Base-by-base conservation (phyloP, 2,329 filamentous ascomycete species). In the Cephalotrichum gorgonifer region DNA sequence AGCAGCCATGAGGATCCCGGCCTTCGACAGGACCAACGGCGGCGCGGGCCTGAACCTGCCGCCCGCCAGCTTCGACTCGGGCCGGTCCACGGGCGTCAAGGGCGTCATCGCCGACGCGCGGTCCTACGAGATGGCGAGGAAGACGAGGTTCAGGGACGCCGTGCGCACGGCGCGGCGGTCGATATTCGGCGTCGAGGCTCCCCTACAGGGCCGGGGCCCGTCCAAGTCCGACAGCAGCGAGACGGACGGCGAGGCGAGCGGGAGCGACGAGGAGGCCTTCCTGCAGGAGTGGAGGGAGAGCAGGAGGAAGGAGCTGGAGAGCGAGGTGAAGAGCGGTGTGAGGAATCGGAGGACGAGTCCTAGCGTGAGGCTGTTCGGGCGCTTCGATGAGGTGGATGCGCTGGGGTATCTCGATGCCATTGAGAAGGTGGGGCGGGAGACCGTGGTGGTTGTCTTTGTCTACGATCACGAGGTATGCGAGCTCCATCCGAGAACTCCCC, bases 331-430 rank as follows among this genome's bases (percentile, higher is more conserved):
- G 55, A 62, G 62, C 53, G 65, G 74, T 56, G 73, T 81, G 44
- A 75, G 76, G 53, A 85, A 74, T 53, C 74, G 85, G 59, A 79
- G 83, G 59, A 84, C 80, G 47, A 91, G 84, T 63, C 88, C 88
- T 1, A 89, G 84, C 57, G 78, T 85, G 54, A 74, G 86, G 55
- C 74, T 84, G 51, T 97, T 86, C 62, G 93, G 93, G 22, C 78
- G 76, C 12, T 71, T 97, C 54, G 85, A 90, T 53, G 77, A 81
- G 51, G 93, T 97, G 1, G 90, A 97, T 70, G 91, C 88, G 7
- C 73, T 85, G 54, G 93, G 90, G 17, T 98, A 95, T 60, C 76
- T 98, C n/a, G 90, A 97, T 65, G 90, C 91, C 49, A 88, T 97
- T 57, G 93, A 98, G 69, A 93, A 88, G 67, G 88, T 91, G 4